A percentile compares a stretch with the other conserved stretches of the same genome.
Conservation (phyloP, 148 eudicot genomes). For the Cornus kousa region DNA sequence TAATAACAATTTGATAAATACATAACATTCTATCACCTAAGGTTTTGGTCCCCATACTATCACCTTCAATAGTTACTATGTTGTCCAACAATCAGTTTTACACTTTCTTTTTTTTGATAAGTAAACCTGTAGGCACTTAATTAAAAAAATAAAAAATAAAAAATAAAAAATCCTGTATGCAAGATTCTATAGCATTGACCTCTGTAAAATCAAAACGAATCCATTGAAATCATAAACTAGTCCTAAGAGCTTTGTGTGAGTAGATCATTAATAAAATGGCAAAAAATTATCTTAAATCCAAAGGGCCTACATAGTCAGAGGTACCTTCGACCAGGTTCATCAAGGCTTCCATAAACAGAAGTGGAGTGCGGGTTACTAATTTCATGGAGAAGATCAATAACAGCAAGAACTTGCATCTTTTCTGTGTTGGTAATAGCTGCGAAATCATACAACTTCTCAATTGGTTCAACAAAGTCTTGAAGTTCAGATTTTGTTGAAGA, state of each 20-base stretch:
- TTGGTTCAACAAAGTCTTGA: slow-evolving; percentile 39
- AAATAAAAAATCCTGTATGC: no score
- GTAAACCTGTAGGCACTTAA: neutral
- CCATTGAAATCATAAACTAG: neutral
- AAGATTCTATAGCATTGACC: neutral
- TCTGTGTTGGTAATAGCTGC: slow-evolving; percentile 47
- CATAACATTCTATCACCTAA: no score
- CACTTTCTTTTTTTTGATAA: no score
- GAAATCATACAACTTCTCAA: slow-evolving; percentile 49
- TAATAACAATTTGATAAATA: no score
- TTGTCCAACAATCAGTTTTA: neutral
- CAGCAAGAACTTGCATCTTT: slow-evolving; percentile 61
- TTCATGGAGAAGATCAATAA: slow-evolving; percentile 75
- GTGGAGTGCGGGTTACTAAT: slow-evolving; percentile 50
- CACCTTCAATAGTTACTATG: neutral
- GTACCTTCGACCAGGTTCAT: slow-evolving; percentile 96
- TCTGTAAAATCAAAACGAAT: neutral
- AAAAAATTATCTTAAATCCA: neutral
- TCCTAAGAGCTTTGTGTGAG: neutral
- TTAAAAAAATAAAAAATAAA: no score
- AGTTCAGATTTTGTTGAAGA: slow-evolving; percentile 47
- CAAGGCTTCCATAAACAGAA: slow-evolving; percentile 84
- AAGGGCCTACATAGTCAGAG: neutral
- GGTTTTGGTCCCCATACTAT: no score
- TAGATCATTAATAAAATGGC: neutral